phyloP scores from a whole-genome alignment of 2,329 filamentous ascomycete genomes.

The Diplocarpon rosae region DNA sequence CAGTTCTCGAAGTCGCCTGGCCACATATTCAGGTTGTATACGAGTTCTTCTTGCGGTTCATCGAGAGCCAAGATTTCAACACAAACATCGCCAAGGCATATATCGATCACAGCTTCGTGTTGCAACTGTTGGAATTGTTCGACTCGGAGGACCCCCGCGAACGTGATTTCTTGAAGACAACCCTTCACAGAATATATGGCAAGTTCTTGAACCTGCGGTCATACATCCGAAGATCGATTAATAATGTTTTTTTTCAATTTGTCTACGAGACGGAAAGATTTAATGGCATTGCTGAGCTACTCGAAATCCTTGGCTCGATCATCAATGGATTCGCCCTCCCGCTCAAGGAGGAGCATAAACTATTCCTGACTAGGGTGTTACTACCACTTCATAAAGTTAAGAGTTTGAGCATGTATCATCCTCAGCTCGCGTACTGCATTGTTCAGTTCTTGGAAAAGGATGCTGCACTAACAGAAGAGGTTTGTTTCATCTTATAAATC shows the following conservation, averaged over 20 bases:
- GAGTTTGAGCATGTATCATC: conserved; percentile 99
- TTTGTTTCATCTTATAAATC: conserved; percentile 26
- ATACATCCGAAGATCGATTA: conserved; percentile 96
- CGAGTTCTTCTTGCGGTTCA: conserved; percentile 97
- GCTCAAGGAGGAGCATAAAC: conserved; percentile 96
- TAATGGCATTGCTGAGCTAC: conserved; percentile 91
- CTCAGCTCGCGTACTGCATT: conserved; percentile 95
- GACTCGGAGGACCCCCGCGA: conserved; percentile 96
- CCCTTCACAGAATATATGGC: conserved; percentile 92
- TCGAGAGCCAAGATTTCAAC: conserved; percentile 99
- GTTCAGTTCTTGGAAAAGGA: conserved; percentile 98
- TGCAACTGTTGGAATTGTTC: conserved; percentile 93
- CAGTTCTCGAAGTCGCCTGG: conserved; percentile 96
- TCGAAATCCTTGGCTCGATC: conserved; percentile 95
- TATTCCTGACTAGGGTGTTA: conserved; percentile 88
- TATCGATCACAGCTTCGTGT: conserved; percentile 95
- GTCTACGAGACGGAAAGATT: conserved; percentile 98
- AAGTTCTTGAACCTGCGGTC: conserved; percentile 97
- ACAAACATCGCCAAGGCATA: conserved; percentile 98
- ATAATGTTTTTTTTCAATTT: conserved; percentile 99
- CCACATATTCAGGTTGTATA: conserved; percentile 99
- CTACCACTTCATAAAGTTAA: conserved; percentile 96
- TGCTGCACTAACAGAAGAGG: conserved; percentile 91
- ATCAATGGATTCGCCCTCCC: conserved; percentile 98
- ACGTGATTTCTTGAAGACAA: conserved; percentile 96